Base-by-base conservation (phyloP, 352 stramenopile species). In the Globisporangium apiculatum region DNA sequence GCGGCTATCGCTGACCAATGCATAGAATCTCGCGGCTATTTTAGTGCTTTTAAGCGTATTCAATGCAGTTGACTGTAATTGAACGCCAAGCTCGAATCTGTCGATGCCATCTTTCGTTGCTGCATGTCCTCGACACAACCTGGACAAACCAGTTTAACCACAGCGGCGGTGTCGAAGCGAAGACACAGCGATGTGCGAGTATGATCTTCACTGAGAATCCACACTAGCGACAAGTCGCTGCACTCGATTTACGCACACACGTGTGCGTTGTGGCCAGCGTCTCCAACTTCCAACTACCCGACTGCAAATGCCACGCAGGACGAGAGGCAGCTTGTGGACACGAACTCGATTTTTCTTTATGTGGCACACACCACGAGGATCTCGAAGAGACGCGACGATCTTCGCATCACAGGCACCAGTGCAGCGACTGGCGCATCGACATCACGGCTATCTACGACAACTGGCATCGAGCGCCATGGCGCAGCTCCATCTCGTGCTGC, bases 401-500 rank as follows among this genome's bases (percentile, higher is more conserved):
- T 24, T 49, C 45, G 42, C 11, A 14, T 46, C 5, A 46, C 41
- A 15, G 1, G 9, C 41, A 46, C 41, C 12, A 46, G 43, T 15
- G n/a, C 14, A 17, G n/a, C 14, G n/a, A 11, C 5, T 46, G 41
- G 41, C n/a, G 14, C 45, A 8, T 24, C 12, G n/a, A 17, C 12
- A 31, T 31, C 24, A 31, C 24, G 24, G 24, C 24, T 31, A 31
- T 31, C 24, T 7, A 49, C 5, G 15, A 49, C 45, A 17, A 49
- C 45, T 18, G 7, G 40, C 40, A 43, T 41, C 31, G 48, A 41
- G 17, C 12, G 15, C 51, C 4, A 54, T 49, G 40, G 38, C 46
- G 49, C 24, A 51, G 35, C 51, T 66, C 35, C 49, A 41, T 31
- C 41, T 66, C 24, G 55, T 50, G 49, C 37, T 42, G 4, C 55